These are phyloP conservation scores for Fibroporia radiculosa DNA, from an alignment of 768 basidiomycete species.

Conservation along the genomic window DNA sequence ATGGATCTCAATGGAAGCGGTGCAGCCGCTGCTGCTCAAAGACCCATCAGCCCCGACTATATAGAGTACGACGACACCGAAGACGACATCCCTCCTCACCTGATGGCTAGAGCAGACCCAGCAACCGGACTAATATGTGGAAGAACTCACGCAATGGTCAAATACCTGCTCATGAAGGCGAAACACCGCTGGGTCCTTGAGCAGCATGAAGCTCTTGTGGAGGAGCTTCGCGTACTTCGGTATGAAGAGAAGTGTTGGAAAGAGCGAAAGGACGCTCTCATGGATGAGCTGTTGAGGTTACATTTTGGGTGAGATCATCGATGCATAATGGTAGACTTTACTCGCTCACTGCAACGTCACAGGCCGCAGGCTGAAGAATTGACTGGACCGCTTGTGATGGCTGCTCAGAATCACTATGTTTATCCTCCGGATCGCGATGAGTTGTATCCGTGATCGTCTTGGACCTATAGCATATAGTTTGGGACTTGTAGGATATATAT, in stretches of 20 bases:
- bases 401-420: slow-evolving; percentile 11
- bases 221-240: slow-evolving; percentile 53
- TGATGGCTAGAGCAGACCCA: slow-evolving; percentile 43
- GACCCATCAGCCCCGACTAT: slow-evolving; percentile 20
- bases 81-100: slow-evolving; percentile 48
- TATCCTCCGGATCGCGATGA: slow-evolving; percentile 6
- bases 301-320: slow-evolving; percentile 42
- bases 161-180: slow-evolving; percentile 73
- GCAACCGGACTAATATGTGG: slow-evolving; percentile 59
- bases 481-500: neutral
- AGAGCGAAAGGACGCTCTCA: slow-evolving; percentile 51
- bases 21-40: slow-evolving; percentile 9
- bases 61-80: slow-evolving; percentile 25
- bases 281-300: slow-evolving; percentile 44
- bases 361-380: slow-evolving; percentile 18
- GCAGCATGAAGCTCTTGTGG: slow-evolving; percentile 56
- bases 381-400: slow-evolving; percentile 14
- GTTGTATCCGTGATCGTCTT: neutral
- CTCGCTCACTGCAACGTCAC: neutral
- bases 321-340: no score
- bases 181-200: slow-evolving; percentile 64
- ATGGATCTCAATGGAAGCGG: slow-evolving; percentile 27
- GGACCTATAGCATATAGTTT: neutral
- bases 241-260: slow-evolving; percentile 45
- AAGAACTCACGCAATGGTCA: slow-evolving; percentile 59